Percentiles rank a stretch among this genome's conserved stretches.
Conservation (phyloP, 2,329 filamentous ascomycete genomes). For the Alternaria ethzedia region DNA sequence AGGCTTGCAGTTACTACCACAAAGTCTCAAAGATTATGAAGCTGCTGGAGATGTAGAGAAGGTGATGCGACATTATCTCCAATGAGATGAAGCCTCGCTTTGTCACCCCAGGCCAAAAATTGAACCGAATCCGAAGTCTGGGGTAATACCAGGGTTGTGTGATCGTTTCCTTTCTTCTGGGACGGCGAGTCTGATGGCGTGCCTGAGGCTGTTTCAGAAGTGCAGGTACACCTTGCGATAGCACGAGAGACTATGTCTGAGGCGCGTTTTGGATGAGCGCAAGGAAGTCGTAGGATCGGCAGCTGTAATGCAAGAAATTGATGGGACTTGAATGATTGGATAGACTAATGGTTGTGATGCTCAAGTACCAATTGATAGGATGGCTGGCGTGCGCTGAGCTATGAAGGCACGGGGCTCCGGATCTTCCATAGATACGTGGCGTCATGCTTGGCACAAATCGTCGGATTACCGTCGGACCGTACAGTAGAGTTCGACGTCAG, state of each 20-base stretch:
- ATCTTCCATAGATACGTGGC: background rate
- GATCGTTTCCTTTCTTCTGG: background rate
- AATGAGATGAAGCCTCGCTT: background rate
- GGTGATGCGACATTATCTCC: background rate
- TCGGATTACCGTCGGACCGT: background rate
- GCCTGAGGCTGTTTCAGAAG: constrained; percentile 8
- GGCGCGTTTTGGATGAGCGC: background rate
- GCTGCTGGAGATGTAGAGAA: background rate
- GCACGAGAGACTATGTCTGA: constrained; percentile 1
- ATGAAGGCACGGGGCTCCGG: background rate
- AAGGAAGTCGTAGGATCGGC: background rate
- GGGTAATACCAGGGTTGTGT: background rate
- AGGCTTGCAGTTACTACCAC: background rate
- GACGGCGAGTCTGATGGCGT: constrained; percentile 1
- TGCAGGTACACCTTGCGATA: constrained; percentile 3
- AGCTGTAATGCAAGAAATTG: background rate
- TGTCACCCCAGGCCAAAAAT: background rate
- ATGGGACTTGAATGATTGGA: background rate
- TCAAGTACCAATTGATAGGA: background rate
- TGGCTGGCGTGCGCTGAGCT: background rate
- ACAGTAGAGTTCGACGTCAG: background rate
- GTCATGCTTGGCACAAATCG: background rate
- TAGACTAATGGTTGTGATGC: background rate
- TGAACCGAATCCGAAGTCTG: background rate
- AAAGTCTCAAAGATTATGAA: background rate